A percentile compares a stretch with the other conserved stretches of the same genome.
These are phyloP conservation scores for Gorgonomyces haynaldii DNA, from an alignment of 192 early-diverging fungal species.

Conservation along the genomic window DNA sequence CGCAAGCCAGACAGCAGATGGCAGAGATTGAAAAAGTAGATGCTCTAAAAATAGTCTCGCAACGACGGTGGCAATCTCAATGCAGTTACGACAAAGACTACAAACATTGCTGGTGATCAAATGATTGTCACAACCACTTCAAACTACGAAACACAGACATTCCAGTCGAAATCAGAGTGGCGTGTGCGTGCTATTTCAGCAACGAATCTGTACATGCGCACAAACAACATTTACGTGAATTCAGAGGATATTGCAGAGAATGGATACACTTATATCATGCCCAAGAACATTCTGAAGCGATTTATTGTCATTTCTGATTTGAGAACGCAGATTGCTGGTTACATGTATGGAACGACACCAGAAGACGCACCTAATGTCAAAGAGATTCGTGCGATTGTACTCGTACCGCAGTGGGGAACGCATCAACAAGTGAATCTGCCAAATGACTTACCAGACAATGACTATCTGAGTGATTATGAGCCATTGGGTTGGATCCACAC, in stretches of 20 bases:
- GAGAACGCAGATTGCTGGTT: constrained; percentile 91
- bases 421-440: constrained; percentile 90
- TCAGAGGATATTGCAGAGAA: constrained; percentile 92
- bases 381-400: constrained; percentile 83
- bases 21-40: constrained; percentile 98
- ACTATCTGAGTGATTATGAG: constrained; percentile 82
- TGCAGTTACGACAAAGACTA: constrained; percentile 92
- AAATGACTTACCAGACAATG: constrained; percentile 76
- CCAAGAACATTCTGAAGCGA: constrained; percentile 95
- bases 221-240: constrained; percentile 92
- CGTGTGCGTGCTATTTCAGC: constrained; percentile 94
- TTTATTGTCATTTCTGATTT: constrained; percentile 92
- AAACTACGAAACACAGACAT: constrained; percentile 93
- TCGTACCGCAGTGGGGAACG: constrained; percentile 98
- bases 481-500: constrained; percentile 98
- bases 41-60: too few species aligned
- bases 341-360: constrained; percentile 86
- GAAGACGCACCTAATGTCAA: constrained; percentile 85
- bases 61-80: constrained; percentile 83
- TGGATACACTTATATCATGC: constrained; percentile 89
- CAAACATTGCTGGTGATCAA: constrained; percentile 94
- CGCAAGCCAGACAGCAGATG: constrained; percentile 89
- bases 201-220: constrained; percentile 87
- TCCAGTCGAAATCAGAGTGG: constrained; percentile 99
- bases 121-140: constrained; percentile 96